Evolutionary conservation across 1,284 basidiomycete species (phyloP), one percentile per base, ranked within the genome.

Genomic region (Cystobasidium pallidum): DNA sequence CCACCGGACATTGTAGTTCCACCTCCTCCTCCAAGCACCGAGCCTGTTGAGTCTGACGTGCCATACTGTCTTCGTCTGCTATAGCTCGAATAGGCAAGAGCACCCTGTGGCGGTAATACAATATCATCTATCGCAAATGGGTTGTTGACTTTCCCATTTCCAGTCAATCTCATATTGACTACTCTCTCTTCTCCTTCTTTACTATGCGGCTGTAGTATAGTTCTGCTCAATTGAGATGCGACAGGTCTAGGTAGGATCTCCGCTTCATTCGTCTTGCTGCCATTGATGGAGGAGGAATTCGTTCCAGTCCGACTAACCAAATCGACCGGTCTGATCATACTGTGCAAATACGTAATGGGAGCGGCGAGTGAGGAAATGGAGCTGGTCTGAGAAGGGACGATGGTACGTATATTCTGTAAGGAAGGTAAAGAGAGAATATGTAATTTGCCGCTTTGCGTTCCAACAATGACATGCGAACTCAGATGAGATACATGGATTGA

Each of bases 371-470:
- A 71, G 13, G 68, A 52, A 17, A 59, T 54, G 13, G 88, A 89
- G 74, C 88, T 77, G 66, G 90, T 82, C 85, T 82, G 78, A 32
- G 80, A 74, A 1, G 88, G 84, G 1, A 87, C 84, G 75, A 96
- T 87, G 19, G 89, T 89, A 41, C 92, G 89, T 32, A 95, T 83
- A 36, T 89, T 86, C 79, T 98, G 94, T 77, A 94, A 91, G 0
- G 94, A 95, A 0, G 90, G 87, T 41, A 95, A 86, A 75, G 96
- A 90, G 79, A 94, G 91, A 34, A 94, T 80, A 73, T 91, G 86
- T 59, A 97, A 86, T n/a, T 87, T 81, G 7, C 39, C 94, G 1
- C 75, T 63, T 10, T 73, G 24, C n/a, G 80, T 80, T 54, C 80
- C 80, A 43, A 82, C 71, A 15, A 78, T 65, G 30, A 81, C 86